These are phyloP conservation scores for Entomortierella beljakovae DNA, from an alignment of 192 early-diverging fungal genomes.

Conservation along the genomic window DNA sequence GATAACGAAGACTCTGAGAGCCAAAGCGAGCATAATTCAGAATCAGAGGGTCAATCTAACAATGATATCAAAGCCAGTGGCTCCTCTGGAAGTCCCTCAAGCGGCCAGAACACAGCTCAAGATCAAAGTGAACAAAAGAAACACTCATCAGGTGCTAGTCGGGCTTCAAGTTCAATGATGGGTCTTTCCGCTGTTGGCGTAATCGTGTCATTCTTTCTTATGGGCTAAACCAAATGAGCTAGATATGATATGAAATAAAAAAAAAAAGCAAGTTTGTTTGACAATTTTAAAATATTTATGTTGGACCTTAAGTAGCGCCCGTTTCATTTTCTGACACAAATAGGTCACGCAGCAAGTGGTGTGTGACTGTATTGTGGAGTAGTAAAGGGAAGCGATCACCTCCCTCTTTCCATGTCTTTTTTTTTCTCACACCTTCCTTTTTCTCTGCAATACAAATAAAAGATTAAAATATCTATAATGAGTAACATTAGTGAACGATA, in stretches of 20 bases:
- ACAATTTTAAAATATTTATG: too few relatives aligned
- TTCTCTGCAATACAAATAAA: neutral
- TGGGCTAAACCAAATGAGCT: slow-evolving; percentile 1
- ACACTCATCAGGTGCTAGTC: slow-evolving; percentile 2
- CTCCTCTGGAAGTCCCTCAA: neutral
- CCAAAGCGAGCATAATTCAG: neutral
- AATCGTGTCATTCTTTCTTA: too few relatives aligned
- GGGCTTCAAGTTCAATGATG: neutral
- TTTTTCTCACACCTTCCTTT: neutral
- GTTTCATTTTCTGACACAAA: too few relatives aligned
- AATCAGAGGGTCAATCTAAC: neutral
- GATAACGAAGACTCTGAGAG: neutral
- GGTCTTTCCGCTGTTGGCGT: neutral
- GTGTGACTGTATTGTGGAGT: neutral
- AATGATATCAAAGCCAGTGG: neutral
- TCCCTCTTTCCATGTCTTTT: neutral
- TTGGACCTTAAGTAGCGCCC: too few relatives aligned
- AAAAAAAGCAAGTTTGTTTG: too few relatives aligned
- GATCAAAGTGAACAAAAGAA: neutral
- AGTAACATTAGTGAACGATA: slow-evolving; percentile 27
- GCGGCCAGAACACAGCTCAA: neutral
- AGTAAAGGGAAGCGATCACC: neutral
- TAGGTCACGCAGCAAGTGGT: neutral
- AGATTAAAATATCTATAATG: slow-evolving; percentile 3
- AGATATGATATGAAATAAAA: too few relatives aligned